These are phyloP conservation scores for Aspergillus ruber DNA, from an alignment of 2,329 filamentous ascomycete species.

Conservation along the genomic window DNA sequence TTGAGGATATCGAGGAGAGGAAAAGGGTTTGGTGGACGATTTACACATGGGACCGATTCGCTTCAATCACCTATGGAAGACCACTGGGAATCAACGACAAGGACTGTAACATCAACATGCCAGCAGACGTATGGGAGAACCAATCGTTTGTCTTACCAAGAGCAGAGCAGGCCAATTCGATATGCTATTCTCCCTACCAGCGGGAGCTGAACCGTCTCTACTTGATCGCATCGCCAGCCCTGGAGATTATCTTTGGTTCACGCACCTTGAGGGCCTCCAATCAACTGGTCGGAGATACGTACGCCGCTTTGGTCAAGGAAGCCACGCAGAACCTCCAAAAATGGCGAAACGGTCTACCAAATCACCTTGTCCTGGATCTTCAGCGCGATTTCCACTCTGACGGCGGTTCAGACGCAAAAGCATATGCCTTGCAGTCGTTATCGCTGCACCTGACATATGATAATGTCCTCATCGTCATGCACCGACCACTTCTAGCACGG, in stretches of 20 bases:
- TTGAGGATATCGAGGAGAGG: constrained; percentile 27
- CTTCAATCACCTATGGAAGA: constrained; percentile 36
- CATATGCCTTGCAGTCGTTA: constrained; percentile 32
- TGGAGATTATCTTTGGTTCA: constrained; percentile 19
- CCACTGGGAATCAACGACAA: constrained; percentile 39
- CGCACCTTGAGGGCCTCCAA: constrained; percentile 14
- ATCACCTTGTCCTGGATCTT: constrained; percentile 13
- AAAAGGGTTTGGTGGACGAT: constrained; percentile 40
- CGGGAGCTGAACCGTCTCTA: constrained; percentile 19
- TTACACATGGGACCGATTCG: constrained; percentile 39
- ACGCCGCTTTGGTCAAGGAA: constrained; percentile 11
- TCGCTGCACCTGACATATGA: constrained; percentile 41
- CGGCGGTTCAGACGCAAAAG: constrained; percentile 6
- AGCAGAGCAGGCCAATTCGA: constrained; percentile 1
- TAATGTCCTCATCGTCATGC: constrained; percentile 38
- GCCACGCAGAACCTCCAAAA: constrained; percentile 13
- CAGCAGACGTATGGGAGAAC: constrained; percentile 27
- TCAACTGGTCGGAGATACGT: constrained; percentile 12
- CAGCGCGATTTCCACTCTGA: constrained; percentile 10
- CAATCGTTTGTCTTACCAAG: constrained; percentile 16
- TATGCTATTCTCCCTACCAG: constrained; percentile 20
- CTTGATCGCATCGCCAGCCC: constrained; percentile 16
- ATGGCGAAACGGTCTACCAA: constrained; percentile 13
- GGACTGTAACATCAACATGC: constrained; percentile 32
- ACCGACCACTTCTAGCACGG: constrained; percentile 37